Conservation (phyloP, 164 flowering plant genomes). For the Liriodendron chinense region DNA sequence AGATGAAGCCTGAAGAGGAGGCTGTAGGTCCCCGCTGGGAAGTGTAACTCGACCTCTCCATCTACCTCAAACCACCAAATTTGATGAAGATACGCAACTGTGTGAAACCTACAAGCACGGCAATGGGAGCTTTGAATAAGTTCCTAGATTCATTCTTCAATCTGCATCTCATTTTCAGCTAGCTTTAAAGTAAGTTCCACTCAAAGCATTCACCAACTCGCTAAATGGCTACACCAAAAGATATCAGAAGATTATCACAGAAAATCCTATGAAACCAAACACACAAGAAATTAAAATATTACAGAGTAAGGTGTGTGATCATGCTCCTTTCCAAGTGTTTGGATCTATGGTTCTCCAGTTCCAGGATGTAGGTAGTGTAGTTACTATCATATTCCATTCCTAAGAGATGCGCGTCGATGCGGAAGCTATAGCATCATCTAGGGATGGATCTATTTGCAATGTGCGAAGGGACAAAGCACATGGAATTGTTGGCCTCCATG, state of each 20-base stretch:
- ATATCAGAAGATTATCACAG: neutral
- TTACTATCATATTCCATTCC: neutral
- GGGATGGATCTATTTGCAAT: too few species aligned
- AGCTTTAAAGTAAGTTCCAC: too few species aligned
- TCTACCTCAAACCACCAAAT: slow-evolving; percentile 84
- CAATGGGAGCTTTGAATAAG: neutral
- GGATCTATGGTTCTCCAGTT: neutral
- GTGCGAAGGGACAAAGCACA: too few species aligned
- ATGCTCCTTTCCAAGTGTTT: neutral
- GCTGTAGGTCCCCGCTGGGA: slow-evolving; percentile 70
- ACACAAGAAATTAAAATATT: too few species aligned
- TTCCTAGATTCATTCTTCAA: too few species aligned
- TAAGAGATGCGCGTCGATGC: too few species aligned
- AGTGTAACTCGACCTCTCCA: slow-evolving; percentile 68
- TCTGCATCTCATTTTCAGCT: neutral
- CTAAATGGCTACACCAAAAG: too few species aligned
- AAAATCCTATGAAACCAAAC: neutral
- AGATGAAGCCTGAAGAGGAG: slow-evolving; percentile 66
- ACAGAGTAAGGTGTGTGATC: neutral
- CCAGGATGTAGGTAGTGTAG: neutral
- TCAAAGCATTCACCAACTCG: too few species aligned
- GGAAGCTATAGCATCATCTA: too few species aligned
- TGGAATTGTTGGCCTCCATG: too few species aligned
- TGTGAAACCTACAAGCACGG: slow-evolving; percentile 43
- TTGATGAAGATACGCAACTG: slow-evolving; percentile 84